Evolutionary conservation across 495 filamentous ascomycete species (phyloP), one percentile per base, ranked within the genome.

Genomic region (Venustampulla echinocandica): DNA sequence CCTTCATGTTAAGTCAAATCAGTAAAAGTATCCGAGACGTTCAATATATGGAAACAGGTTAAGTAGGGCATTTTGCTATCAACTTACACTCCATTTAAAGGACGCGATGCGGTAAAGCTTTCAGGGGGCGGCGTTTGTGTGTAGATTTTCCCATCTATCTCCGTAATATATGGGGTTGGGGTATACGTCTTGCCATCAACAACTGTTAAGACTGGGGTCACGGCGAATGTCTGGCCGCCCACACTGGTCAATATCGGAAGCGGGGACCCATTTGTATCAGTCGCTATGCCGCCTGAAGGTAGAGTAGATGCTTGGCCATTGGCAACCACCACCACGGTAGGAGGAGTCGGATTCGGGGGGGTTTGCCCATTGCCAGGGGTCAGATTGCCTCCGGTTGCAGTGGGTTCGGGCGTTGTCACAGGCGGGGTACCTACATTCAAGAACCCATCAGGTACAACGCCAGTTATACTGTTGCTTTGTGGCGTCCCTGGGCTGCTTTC

Each of bases 111-210:
- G 18, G 17, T 9, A 21, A 22, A 15, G 20, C 18, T 17, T 4
- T 9, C 22, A 4, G 18, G 37, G n/a, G 18, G 5, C 3, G 37
- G 37, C 4, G 18, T 40, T 3, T 3, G 7, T 10, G 25, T 33
- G 20, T 28, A 44, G n/a, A 27, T 44, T n/a, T 4, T 21, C 17
- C 37, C 37, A n/a, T 21, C 18, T 4, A 10, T 40, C 9, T 20
- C 37, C 3, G 37, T 40, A 40, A 40, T 23, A 21, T 19, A 40
- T 18, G 37, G 37, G 17, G 42, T 44, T 32, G 46, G 10, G n/a
- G 38, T 42, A 17, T 28, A 42, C 2, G 38, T 42, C 19, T 22
- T 2, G 7, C 46, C 46, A 42, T 25, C 30, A 21, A 42, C 17
- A 7, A 21, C 38, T 14, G 36, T 42, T 18, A 47, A 28, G n/a